phyloP scores from a whole-genome alignment of 148 eudicot species.

The Camellia granthamiana region DNA sequence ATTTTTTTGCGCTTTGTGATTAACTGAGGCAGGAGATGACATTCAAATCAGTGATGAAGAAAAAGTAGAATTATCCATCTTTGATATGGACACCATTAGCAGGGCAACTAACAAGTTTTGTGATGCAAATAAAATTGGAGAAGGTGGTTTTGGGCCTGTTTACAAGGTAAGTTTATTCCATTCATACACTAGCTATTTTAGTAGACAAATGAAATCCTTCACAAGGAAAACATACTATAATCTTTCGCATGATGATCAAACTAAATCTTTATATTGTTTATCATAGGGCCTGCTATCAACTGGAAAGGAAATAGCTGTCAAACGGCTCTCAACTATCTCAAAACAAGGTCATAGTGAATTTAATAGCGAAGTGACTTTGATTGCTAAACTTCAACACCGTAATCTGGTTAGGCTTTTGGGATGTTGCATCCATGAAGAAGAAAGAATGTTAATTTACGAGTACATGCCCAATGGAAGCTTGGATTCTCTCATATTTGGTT shows the following conservation, averaged over 20 bases:
- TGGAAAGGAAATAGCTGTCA: constrained; percentile 16
- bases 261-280: neutral
- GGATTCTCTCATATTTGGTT: constrained; percentile 9
- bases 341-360: constrained; percentile 9
- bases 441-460: too few relatives aligned
- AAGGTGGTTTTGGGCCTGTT: constrained; percentile 26
- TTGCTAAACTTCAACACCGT: constrained; percentile 16
- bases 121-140: constrained; percentile 15
- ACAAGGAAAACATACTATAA: neutral
- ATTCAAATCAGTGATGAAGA: neutral
- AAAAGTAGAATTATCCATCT: neutral
- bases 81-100: neutral
- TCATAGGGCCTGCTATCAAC: neutral
- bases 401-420: constrained; percentile 18
- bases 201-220: too few relatives aligned
- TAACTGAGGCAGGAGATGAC: neutral
- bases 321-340: neutral
- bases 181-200: neutral
- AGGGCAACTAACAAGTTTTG: constrained; percentile 1
- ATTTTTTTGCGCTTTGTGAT: neutral
- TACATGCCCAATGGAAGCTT: neutral
- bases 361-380: constrained; percentile 15
- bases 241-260: neutral
- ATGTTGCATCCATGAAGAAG: constrained; percentile 17
- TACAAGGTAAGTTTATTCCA: constrained; percentile 16